Base-by-base conservation (phyloP, 495 filamentous ascomycete species). In the Aspergillus avenaceus region DNA sequence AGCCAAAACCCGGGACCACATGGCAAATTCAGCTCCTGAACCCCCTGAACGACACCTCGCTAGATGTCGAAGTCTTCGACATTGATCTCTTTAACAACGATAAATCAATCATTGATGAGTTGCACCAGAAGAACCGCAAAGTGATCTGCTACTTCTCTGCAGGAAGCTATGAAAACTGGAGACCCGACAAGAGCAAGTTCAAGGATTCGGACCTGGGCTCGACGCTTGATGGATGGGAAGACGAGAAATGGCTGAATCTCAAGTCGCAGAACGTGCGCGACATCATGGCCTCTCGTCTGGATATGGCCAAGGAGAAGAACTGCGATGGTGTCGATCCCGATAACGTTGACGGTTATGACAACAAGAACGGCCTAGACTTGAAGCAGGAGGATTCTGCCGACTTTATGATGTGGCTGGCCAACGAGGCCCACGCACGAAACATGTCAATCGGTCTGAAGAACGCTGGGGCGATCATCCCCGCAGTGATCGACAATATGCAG, bases 131-230 rank as follows among this genome's bases (percentile, higher is more conserved):
- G 24, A 70, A 68, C 11, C 71, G 78, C 47, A 82, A 75, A 38
- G 79, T 87, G 22, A 84, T 88, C 49, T 90, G 86, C 71, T 90
- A 88, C 61, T 88, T 87, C 69, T 81, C 77, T 9, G 86, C 84
- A 1, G 86, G 86, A 5, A 80, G 75, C 13, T 85, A 76, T 49
- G 82, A 86, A 64, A 59, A 76, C 49, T 79, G 72, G 64, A 76
- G 84, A 5, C 61, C 70, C 5, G 86, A 90, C 56, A 63, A 76
- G 4, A 42, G 28, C 40, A 31, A 75, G 0, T 90, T 88, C 66
- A 51, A 59, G 1, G 19, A 55, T 0, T 54, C 61, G 1, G 85
- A 86, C 41, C 54, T 80, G 16, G 84, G 81, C 12, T 64, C 69
- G 2, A 53, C 55, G 9, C 60, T 90, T 5, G 69, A 76, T 24